Evolutionary conservation across 352 stramenopile species (phyloP).

Genomic region (Phytophthora cactorum): DNA sequence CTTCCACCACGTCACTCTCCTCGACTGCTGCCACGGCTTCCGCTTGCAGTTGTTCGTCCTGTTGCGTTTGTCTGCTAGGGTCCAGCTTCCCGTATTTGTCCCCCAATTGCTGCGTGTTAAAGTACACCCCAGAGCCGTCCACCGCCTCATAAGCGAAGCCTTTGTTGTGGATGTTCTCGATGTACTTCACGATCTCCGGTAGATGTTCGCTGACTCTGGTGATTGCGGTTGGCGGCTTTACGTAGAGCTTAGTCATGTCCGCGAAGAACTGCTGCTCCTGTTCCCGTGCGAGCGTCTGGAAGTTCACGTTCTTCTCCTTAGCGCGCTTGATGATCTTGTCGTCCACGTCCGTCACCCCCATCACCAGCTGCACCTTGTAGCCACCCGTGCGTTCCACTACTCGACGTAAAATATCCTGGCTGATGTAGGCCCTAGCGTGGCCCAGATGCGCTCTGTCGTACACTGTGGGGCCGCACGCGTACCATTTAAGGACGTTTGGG

Average conservation of each 20-base stretch:
- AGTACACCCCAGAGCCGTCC: slow-evolving; percentile 95
- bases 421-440: slow-evolving; percentile 96
- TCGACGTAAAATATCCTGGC: slow-evolving; percentile 93
- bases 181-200: slow-evolving; percentile 94
- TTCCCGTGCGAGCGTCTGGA: slow-evolving; percentile 51
- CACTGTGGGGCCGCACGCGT: slow-evolving; percentile 99
- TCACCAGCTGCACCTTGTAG: slow-evolving; percentile 94
- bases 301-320: slow-evolving; percentile 49
- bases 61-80: slow-evolving; percentile 55
- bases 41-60: slow-evolving; percentile 46
- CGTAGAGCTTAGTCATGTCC: slow-evolving; percentile 68
- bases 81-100: slow-evolving; percentile 76
- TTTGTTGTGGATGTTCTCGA: slow-evolving; percentile 92
- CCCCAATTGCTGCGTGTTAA: slow-evolving; percentile 90
- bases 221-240: slow-evolving; percentile 63
- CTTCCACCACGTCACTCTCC: slow-evolving; percentile 59
- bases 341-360: slow-evolving; percentile 98
- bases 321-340: slow-evolving; percentile 97
- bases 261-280: slow-evolving; percentile 76
- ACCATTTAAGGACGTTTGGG: slow-evolving; percentile 90
- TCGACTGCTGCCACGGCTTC: slow-evolving; percentile 36
- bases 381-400: slow-evolving; percentile 88
- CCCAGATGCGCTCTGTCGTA: slow-evolving; percentile 98
- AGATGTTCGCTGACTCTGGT: slow-evolving; percentile 96
- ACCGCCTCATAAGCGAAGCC: slow-evolving; percentile 95